Evolutionary conservation across 2,329 filamentous ascomycete species (phyloP), one percentile per base, ranked within the genome.

Genomic region (Fusarium decemcellulare): DNA sequence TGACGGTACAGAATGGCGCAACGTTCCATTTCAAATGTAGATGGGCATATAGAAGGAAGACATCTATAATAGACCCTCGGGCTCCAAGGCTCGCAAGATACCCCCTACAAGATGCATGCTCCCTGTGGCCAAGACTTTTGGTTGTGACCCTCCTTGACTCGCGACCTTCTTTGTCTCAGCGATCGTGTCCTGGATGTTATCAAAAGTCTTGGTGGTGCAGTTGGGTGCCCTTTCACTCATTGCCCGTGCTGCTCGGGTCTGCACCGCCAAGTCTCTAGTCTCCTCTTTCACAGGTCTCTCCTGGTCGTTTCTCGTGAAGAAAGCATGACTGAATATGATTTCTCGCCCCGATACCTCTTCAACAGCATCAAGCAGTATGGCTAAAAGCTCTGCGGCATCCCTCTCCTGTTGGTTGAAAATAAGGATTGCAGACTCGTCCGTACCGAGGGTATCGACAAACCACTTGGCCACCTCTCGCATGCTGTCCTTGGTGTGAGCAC

Each of bases 341-440:
- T 42, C 80, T 73, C 63, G 79, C 51, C 57, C 84, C 51, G 60
- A 81, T 74, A 58, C 80, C 65, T 47, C 78, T 74, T 55, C 52
- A 11, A 93, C 81, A 3, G 88, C 88, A 10, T 83, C 77, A 59
- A 94, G 84, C 2, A 97, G 82, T 0, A 85, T 86, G 34, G 81
- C 81, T 3, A 95, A 87, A 2, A 97, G 85, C 15, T 87, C 83
- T 5, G 83, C 81, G 6, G 93, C 92, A 75, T 97, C 91, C 34
- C 94, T 89, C 10, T 93, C 94, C 76, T 97, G 94, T 79, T 98
- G 95, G 79, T 98, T 98, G 85, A 98, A 98, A 50, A 98, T 86
- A 47, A 98, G 82, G 0, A 93, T 83, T 46, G 83, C 80, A 29
- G 69, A 55, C 8, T 77, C 76, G 0, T 66, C 62, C 1, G 67